phyloP scores from a whole-genome alignment of 2,329 filamentous ascomycete genomes.

The Metarhizium anisopliae region DNA sequence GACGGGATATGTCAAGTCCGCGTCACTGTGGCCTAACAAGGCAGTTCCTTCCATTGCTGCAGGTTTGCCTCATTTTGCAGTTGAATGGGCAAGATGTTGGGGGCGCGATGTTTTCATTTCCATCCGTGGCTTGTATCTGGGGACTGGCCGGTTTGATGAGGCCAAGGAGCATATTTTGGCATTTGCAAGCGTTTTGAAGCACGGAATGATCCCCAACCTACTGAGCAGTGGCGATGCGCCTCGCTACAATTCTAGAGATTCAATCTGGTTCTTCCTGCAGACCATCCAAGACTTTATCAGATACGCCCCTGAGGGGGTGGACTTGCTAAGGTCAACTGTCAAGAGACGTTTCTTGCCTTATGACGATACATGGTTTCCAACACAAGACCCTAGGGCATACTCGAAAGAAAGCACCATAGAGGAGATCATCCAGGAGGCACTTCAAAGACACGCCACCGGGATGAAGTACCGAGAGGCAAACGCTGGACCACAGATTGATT shows the following conservation, averaged over 20 bases:
- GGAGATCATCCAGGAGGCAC: conserved; percentile 85
- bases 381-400: conserved; percentile 76
- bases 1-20: conserved; percentile 81
- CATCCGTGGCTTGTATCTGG: conserved; percentile 81
- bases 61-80: conserved; percentile 86
- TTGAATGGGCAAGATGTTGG: conserved; percentile 94
- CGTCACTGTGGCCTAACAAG: conserved; percentile 81
- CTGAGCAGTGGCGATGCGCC: conserved; percentile 77
- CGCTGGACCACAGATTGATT: conserved; percentile 78
- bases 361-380: conserved; percentile 88
- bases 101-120: conserved; percentile 96
- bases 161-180: conserved; percentile 90
- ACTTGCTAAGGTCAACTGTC: conserved; percentile 67
- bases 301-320: conserved; percentile 67
- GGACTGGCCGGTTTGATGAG: conserved; percentile 79
- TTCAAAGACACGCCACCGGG: conserved; percentile 84
- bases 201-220: conserved; percentile 96
- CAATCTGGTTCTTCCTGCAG: conserved; percentile 96
- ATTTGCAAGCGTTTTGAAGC: conserved; percentile 93
- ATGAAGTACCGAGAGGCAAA: conserved; percentile 93
- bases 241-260: conserved; percentile 92
- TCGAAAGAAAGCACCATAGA: conserved; percentile 74
- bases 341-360: conserved; percentile 85
- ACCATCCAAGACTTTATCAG: conserved; percentile 88
- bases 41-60: conserved; percentile 81